Conservation (phyloP, 208 protist species). For the Wallacemonas rigidus region DNA sequence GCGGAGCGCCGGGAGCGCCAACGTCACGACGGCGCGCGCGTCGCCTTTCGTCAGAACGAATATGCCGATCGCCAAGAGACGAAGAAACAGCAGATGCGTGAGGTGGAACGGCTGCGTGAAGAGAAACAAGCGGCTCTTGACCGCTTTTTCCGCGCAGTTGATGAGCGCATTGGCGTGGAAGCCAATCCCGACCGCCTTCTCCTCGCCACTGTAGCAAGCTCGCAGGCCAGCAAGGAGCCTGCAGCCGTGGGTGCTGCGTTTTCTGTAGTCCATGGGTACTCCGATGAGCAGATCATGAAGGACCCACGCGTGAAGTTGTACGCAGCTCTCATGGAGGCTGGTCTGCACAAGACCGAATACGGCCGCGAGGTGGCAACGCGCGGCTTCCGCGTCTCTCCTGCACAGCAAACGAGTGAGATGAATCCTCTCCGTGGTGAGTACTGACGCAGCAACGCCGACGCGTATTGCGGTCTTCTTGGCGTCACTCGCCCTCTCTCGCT, state of each 20-base stretch:
- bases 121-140: conserved; percentile 61
- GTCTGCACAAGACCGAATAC: conserved; percentile 77
- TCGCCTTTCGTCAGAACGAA: conserved; percentile 50
- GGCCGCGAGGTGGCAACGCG: conserved; percentile 67
- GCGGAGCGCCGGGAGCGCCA: conserved; percentile 39
- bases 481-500: too few species aligned
- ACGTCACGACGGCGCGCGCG: conserved; percentile 53
- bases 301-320: conserved; percentile 84
- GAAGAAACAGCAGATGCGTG: conserved; percentile 37
- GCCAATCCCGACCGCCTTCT: conserved; percentile 59
- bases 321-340: conserved; percentile 71
- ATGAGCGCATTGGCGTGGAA: conserved; percentile 63
- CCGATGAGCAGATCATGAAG: conserved; percentile 74
- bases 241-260: conserved; percentile 20
- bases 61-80: conserved; percentile 42
- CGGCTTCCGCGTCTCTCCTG: conserved; percentile 61
- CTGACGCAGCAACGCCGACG: not conserved
- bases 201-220: conserved; percentile 61
- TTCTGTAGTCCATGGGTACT: conserved; percentile 43
- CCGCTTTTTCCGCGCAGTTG: conserved; percentile 71
- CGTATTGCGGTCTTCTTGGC: too few species aligned
- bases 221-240: conserved; percentile 40
- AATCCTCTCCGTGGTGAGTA: conserved; percentile 59
- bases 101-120: conserved; percentile 40
- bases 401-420: conserved; percentile 69